These are phyloP conservation scores for Helicostylum pulchrum DNA, from an alignment of 192 early-diverging fungal genomes.

Conservation along the genomic window DNA sequence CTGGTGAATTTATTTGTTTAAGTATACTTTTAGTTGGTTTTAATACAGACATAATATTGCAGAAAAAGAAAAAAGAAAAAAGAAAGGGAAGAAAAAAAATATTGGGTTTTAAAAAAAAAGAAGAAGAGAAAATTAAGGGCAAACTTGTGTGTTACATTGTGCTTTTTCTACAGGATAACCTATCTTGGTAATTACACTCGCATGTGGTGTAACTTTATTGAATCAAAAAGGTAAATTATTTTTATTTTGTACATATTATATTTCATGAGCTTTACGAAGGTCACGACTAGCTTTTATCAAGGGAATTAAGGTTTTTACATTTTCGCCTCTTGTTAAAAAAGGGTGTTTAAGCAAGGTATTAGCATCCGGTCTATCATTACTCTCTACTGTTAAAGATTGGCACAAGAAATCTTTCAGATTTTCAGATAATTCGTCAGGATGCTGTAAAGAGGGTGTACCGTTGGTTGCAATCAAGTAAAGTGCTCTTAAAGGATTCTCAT, in stretches of 20 bases:
- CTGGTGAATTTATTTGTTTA: not conserved
- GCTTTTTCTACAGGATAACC: no score
- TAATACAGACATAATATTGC: not conserved
- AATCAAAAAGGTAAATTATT: not conserved
- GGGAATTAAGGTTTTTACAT: constrained; percentile 74
- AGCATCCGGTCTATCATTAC: constrained; percentile 76
- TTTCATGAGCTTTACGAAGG: constrained; percentile 22
- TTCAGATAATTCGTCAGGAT: constrained; percentile 75
- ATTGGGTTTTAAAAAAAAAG: no score
- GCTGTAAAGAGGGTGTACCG: constrained; percentile 87
- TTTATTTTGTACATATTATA: not conserved
- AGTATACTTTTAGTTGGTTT: constrained; percentile 10
- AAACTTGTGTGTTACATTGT: no score
- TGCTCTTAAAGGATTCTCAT: constrained; percentile 89
- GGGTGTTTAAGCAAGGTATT: constrained; percentile 79
- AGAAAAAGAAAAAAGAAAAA: not conserved
- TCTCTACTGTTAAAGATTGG: constrained; percentile 76
- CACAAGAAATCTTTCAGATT: constrained; percentile 82
- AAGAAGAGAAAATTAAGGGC: no score
- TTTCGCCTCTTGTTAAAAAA: constrained; percentile 81
- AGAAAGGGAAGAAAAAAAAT: not conserved
- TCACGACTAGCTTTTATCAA: constrained; percentile 55
- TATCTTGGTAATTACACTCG: no score
- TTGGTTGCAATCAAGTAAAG: constrained; percentile 95
- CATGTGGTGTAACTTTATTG: no score